These are phyloP conservation scores for Auricularia sp. DNA, from an alignment of 768 basidiomycete species.

Conservation along the genomic window DNA sequence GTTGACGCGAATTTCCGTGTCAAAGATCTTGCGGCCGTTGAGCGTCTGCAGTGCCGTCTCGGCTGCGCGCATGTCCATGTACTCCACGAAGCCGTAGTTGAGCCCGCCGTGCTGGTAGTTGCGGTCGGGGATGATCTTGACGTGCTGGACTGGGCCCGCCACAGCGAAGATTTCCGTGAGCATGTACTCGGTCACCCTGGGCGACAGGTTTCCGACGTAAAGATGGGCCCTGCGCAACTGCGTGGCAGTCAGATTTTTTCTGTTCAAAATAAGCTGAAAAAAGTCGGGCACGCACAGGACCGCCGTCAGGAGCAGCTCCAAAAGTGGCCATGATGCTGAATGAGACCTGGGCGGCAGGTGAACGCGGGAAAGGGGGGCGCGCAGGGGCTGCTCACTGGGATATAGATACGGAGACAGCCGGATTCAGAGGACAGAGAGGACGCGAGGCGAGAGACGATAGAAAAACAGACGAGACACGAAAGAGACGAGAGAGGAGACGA, in stretches of 20 bases:
- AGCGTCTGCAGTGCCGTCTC: conserved; percentile 98
- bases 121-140: conserved; percentile 99
- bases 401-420: conserved; percentile 27
- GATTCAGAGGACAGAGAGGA: conserved; percentile 17
- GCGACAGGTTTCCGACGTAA: conserved; percentile 96
- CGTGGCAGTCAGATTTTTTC: not conserved
- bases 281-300: conserved; percentile 13
- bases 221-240: conserved; percentile 63
- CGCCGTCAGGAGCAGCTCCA: conserved; percentile 12
- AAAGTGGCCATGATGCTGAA: not conserved
- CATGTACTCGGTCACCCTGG: conserved; percentile 98
- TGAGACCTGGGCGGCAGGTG: not conserved
- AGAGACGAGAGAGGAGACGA: conserved; percentile 25
- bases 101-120: conserved; percentile 99
- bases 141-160: conserved; percentile 93
- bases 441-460: conserved; percentile 41
- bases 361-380: conserved; percentile 13
- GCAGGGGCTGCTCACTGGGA: conserved; percentile 31
- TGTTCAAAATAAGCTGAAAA: not conserved
- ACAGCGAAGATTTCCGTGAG: conserved; percentile 96
- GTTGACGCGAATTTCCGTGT: conserved; percentile 98
- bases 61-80: conserved; percentile 96
- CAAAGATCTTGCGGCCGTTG: conserved; percentile 98
- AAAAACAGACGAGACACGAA: conserved; percentile 29
- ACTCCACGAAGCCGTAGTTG: conserved; percentile 99